Percentiles rank a stretch among this genome's conserved stretches.
Conservation (phyloP, 371 early-diverging fungal genomes). For the Mucor velutinosus region DNA sequence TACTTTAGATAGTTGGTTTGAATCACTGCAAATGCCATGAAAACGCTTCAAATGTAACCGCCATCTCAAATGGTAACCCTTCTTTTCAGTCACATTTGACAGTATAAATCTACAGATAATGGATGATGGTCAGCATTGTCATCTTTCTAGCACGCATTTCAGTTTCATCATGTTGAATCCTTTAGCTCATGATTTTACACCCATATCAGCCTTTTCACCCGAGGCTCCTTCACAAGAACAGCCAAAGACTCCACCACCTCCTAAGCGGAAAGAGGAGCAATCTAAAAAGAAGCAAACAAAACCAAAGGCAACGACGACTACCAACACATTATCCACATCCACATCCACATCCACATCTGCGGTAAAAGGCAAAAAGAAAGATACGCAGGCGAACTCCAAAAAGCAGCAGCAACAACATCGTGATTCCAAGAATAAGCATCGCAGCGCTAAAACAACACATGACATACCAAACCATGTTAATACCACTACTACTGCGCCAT, state of each 20-base stretch:
- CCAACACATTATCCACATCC: neutral
- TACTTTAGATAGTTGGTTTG: neutral
- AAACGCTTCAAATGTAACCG: neutral
- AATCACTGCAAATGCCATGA: neutral
- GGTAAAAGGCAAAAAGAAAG: conserved; percentile 1
- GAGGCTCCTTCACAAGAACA: neutral
- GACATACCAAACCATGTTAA: neutral
- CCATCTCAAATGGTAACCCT: neutral
- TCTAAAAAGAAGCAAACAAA: neutral
- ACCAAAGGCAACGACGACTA: neutral
- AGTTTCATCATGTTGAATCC: conserved; percentile 12
- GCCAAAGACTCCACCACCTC: neutral
- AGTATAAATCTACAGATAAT: neutral
- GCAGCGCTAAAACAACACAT: neutral
- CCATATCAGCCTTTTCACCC: neutral
- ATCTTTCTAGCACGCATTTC: neutral
- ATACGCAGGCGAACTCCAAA: neutral
- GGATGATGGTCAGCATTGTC: neutral
- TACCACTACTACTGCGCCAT: neutral
- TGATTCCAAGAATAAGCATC: neutral
- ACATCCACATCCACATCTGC: neutral
- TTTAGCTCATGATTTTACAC: conserved; percentile 14
- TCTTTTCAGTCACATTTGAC: conserved; percentile 4
- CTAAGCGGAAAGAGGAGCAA: conserved; percentile 2
- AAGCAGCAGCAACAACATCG: conserved; percentile 5